These are phyloP conservation scores for Fusarium nanum DNA, from an alignment of 2,329 filamentous ascomycete species.

Conservation along the genomic window DNA sequence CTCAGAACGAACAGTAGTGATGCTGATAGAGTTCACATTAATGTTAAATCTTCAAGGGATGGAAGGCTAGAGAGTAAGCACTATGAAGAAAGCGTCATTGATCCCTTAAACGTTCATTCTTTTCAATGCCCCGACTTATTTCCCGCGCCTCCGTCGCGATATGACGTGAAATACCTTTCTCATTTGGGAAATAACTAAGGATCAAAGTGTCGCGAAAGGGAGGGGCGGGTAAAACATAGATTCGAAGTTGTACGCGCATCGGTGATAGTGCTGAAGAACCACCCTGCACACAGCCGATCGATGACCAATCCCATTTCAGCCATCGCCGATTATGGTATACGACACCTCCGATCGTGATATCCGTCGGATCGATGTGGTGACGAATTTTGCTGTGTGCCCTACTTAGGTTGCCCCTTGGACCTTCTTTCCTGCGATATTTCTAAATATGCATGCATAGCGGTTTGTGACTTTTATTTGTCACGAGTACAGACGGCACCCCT, in stretches of 20 bases:
- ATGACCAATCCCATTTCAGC: background rate
- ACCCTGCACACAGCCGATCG: background rate
- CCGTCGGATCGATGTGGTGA: background rate
- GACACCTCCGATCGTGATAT: background rate
- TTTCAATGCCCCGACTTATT: background rate
- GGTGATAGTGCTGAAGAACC: background rate
- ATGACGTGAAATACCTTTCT: background rate
- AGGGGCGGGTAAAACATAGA: background rate
- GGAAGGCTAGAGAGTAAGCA: background rate
- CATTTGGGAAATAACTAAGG: background rate
- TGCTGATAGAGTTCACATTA: background rate
- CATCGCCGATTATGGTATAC: background rate
- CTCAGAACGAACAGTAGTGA: background rate
- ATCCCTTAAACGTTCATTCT: background rate
- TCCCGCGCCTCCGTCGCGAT: background rate
- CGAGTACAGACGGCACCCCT: background rate
- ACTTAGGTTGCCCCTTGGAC: background rate
- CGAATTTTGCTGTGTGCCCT: background rate
- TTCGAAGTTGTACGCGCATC: background rate
- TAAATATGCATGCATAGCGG: background rate
- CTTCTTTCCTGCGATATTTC: background rate
- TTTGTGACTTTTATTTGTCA: background rate
- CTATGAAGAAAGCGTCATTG: background rate
- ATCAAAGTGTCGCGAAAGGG: background rate
- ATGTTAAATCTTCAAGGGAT: background rate